A percentile compares a stretch with the other conserved stretches of the same genome.
These are phyloP conservation scores for Tephrocybe rancida DNA, from an alignment of 768 basidiomycete genomes.

Conservation along the genomic window DNA sequence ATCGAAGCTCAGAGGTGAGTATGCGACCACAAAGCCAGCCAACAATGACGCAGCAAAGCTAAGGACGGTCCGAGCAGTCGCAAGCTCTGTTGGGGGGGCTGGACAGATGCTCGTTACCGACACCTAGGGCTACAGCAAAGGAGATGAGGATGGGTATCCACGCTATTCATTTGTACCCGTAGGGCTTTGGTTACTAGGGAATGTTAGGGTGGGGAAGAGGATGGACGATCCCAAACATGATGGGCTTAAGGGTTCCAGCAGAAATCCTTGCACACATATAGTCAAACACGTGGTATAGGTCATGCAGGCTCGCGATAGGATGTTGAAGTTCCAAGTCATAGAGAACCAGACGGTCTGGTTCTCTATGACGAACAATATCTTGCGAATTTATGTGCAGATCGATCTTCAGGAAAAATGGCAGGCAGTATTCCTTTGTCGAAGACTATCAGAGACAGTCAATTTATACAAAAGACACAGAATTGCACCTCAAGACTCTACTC, in stretches of 20 bases:
- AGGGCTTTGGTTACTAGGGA: not conserved
- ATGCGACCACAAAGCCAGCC: slow-evolving; percentile 75
- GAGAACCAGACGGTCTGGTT: slow-evolving; percentile 85
- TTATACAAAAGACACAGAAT: not conserved
- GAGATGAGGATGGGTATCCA: slow-evolving; percentile 82
- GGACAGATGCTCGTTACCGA: slow-evolving; percentile 72
- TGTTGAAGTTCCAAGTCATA: slow-evolving; percentile 70
- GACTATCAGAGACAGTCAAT: not conserved
- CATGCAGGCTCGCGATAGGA: slow-evolving; percentile 46
- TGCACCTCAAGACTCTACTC: slow-evolving; percentile 37
- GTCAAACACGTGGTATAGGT: too few relatives aligned
- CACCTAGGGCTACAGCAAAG: slow-evolving; percentile 69
- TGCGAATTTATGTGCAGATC: slow-evolving; percentile 61
- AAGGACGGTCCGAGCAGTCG: slow-evolving; percentile 55
- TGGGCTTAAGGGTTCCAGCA: slow-evolving; percentile 67
- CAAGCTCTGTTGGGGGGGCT: slow-evolving; percentile 51
- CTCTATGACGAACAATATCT: slow-evolving; percentile 78
- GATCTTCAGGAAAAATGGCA: slow-evolving; percentile 53
- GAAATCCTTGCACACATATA: slow-evolving; percentile 49
- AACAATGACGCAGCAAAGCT: slow-evolving; percentile 71
- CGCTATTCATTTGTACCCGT: slow-evolving; percentile 66
- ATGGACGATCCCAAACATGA: slow-evolving; percentile 61
- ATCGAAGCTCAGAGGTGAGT: slow-evolving; percentile 63
- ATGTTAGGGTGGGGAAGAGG: slow-evolving; percentile 51
- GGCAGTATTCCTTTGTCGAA: slow-evolving; percentile 51